phyloP scores from a whole-genome alignment of 1,284 basidiomycete species.

The Boletus holoroseus region DNA sequence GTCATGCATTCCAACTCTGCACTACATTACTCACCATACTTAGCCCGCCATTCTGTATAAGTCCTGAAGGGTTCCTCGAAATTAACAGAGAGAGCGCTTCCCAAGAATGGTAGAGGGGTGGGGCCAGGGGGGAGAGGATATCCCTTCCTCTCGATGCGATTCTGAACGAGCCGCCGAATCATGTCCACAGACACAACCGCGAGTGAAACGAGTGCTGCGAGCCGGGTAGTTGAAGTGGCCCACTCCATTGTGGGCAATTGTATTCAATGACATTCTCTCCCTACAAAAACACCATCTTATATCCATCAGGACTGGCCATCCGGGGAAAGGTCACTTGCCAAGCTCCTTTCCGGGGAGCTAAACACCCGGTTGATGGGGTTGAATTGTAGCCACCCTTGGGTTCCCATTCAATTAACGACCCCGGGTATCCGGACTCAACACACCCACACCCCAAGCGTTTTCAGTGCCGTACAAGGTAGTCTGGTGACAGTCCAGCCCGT shows the following conservation, averaged over 20 bases:
- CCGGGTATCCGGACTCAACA: too few relatives aligned
- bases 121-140: conserved; percentile 18
- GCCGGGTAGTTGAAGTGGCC: neutral
- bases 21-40: conserved; percentile 16
- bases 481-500: too few relatives aligned
- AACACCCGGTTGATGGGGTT: too few relatives aligned
- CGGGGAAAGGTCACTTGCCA: neutral
- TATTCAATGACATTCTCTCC: neutral
- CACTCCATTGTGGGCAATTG: conserved; percentile 9
- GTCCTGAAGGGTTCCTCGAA: conserved; percentile 13
- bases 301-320: neutral
- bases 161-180: conserved; percentile 4
- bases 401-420: neutral
- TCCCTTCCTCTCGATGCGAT: conserved; percentile 12
- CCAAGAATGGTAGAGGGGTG: conserved; percentile 15
- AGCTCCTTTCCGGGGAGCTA: neutral
- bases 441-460: too few relatives aligned
- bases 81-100: conserved; percentile 15
- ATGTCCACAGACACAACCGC: neutral
- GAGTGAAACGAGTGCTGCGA: conserved; percentile 4
- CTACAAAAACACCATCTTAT: conserved; percentile 2
- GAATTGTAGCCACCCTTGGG: too few relatives aligned
- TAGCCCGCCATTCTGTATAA: conserved; percentile 19
- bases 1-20: neutral
- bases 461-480: too few relatives aligned